phyloP scores from a whole-genome alignment of 2,329 filamentous ascomycete genomes.

The Xylariaceae sp. region DNA sequence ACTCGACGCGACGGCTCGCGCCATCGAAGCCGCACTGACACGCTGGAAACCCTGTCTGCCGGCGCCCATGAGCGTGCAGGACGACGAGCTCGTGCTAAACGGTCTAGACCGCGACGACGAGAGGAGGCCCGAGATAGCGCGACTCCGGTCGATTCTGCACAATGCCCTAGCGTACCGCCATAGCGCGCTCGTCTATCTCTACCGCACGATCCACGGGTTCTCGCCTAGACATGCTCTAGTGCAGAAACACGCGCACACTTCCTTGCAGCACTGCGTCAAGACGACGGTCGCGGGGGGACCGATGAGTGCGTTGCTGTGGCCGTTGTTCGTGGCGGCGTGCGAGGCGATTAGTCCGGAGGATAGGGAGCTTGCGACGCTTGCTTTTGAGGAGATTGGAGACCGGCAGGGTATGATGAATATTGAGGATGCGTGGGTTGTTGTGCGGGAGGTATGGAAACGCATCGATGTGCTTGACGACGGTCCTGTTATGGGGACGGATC shows the following conservation, averaged over 20 bases:
- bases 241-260: conserved; percentile 47
- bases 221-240: conserved; percentile 45
- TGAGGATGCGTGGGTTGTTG: conserved; percentile 53
- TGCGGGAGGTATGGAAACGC: conserved; percentile 55
- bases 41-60: conserved; percentile 52
- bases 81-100: conserved; percentile 23
- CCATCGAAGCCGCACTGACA: conserved; percentile 51
- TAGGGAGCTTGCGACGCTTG: conserved; percentile 44
- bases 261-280: conserved; percentile 49
- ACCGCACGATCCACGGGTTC: conserved; percentile 49
- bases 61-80: conserved; percentile 32
- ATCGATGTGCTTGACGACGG: conserved; percentile 37
- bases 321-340: conserved; percentile 58
- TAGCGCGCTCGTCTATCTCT: conserved; percentile 53
- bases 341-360: conserved; percentile 50
- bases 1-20: conserved; percentile 46
- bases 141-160: conserved; percentile 51
- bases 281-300: conserved; percentile 53
- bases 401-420: conserved; percentile 64
- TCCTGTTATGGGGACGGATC: conserved; percentile 21
- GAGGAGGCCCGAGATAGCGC: conserved; percentile 34
- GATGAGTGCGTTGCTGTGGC: conserved; percentile 60
- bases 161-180: conserved; percentile 58
- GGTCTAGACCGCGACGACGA: conserved; percentile 16
- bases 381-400: conserved; percentile 49